Conservation (phyloP, 2,329 filamentous ascomycete genomes). For the Clonostachys chloroleuca region DNA sequence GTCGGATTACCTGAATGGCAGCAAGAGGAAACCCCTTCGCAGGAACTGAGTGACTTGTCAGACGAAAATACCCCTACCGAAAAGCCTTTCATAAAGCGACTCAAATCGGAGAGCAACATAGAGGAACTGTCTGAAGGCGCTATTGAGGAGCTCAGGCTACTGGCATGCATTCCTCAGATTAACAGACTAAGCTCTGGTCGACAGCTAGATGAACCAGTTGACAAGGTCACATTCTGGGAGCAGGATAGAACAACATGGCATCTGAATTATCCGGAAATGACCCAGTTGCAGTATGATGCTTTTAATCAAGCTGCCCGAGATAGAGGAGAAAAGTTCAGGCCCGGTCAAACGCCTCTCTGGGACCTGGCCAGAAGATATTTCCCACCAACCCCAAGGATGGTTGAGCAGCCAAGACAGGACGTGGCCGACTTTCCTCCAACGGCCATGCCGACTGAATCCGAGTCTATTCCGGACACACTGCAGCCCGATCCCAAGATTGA, state of each 20-base stretch:
- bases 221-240: slow-evolving; percentile 55
- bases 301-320: slow-evolving; percentile 47
- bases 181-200: slow-evolving; percentile 44
- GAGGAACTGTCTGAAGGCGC: slow-evolving; percentile 25
- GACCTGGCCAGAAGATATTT: slow-evolving; percentile 54
- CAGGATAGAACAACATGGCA: slow-evolving; percentile 53
- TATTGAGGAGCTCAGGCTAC: slow-evolving; percentile 37
- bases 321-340: slow-evolving; percentile 48
- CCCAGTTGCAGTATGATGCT: slow-evolving; percentile 50
- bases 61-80: slow-evolving; percentile 26
- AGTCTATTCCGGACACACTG: slow-evolving; percentile 23
- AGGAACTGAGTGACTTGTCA: slow-evolving; percentile 48
- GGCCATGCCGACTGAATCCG: slow-evolving; percentile 15
- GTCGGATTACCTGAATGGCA: slow-evolving; percentile 36
- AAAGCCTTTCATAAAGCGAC: slow-evolving; percentile 47
- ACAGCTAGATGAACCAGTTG: slow-evolving; percentile 52
- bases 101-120: slow-evolving; percentile 44
- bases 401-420: background rate
- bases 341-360: slow-evolving; percentile 48
- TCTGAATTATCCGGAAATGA: slow-evolving; percentile 60
- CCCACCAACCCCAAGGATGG: slow-evolving; percentile 29
- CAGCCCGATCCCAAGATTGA: slow-evolving; percentile 23
- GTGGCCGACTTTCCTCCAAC: slow-evolving; percentile 12
- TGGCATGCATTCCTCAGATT: slow-evolving; percentile 45
- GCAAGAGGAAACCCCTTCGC: slow-evolving; percentile 50